Base-by-base conservation (phyloP, 2,329 filamentous ascomycete genomes). In the Fusarium sp. region DNA sequence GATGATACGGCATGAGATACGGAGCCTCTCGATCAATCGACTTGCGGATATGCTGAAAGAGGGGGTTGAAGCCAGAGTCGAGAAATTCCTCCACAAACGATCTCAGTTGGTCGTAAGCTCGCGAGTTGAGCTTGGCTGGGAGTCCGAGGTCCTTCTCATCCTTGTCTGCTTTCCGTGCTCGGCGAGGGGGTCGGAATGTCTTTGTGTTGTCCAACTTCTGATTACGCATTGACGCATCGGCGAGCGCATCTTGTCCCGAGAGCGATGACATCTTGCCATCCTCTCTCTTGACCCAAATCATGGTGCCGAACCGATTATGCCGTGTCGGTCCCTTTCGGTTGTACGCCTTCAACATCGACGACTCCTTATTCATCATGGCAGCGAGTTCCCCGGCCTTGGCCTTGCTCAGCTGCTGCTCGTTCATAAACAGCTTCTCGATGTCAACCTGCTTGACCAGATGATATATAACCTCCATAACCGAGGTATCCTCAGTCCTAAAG, bases 231-330 rank as follows among this genome's bases (percentile, higher is more conserved):
- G 93, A 88, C 8, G 91, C 89, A 77, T 95, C 92, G 4, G 91
- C 89, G 52, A 99, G 89, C 6, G 94, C 94, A 77, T 95, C 93
- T 80, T 98, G 96, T 1, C 97, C 97, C 0, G 95, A 95, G 2
- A 99, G 89, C 0, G 95, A 95, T 0, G 94, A 93, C 77, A 97
- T 90, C 79, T 95, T 95, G 60, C 93, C 92, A 76, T 95, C 93
- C 58, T 95, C 93, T 66, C 95, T 88, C 84, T 97, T 95, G 41
- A 99, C 91, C 95, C 96, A 98, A 37, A 98, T 92, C 94, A 98
- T 98, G 13, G 95, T 97, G 4, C 97, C 97, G 79, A 98, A 99
- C 37, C 97, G 91, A 77, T 95, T 97, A 82, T 99, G 97, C 57
- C 97, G 88, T 4, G 95, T 95, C 0, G 95, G 94, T 4, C 93